Conservation (phyloP, 768 basidiomycete species). For the Sistotremastrum suecicum region DNA sequence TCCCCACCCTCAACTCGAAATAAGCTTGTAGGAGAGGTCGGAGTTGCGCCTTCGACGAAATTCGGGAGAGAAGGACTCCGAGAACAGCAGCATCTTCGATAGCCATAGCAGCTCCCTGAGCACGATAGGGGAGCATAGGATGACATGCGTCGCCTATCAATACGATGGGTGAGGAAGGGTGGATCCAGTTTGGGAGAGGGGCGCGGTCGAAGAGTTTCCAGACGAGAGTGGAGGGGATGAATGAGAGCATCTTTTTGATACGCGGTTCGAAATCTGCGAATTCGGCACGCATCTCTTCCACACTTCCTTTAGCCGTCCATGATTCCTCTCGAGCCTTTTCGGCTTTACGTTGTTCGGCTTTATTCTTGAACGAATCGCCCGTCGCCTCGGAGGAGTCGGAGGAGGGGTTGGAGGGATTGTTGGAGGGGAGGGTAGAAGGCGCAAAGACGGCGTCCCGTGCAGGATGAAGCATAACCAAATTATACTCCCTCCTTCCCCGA, state of each 20-base stretch:
- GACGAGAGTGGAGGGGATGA: slow-evolving; percentile 31
- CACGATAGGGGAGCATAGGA: slow-evolving; percentile 43
- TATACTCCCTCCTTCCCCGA: slow-evolving; percentile 23
- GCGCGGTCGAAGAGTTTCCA: slow-evolving; percentile 35
- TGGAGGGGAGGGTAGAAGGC: neutral
- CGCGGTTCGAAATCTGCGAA: slow-evolving; percentile 36
- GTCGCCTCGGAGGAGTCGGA: neutral
- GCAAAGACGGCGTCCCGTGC: neutral
- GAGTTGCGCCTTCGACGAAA: slow-evolving; percentile 30
- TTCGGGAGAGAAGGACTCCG: slow-evolving; percentile 35
- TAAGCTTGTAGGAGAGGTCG: slow-evolving; percentile 34
- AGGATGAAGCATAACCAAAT: slow-evolving; percentile 21
- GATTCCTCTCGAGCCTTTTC: slow-evolving; percentile 17
- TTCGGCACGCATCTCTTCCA: slow-evolving; percentile 31
- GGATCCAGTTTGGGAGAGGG: slow-evolving; percentile 36
- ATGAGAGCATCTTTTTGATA: slow-evolving; percentile 28
- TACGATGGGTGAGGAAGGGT: slow-evolving; percentile 26
- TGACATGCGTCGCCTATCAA: slow-evolving; percentile 44
- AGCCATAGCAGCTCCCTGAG: slow-evolving; percentile 39
- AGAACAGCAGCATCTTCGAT: slow-evolving; percentile 33
- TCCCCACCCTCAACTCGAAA: slow-evolving; percentile 32
- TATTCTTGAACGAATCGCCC: too few relatives aligned
- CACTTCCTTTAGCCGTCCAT: slow-evolving; percentile 28
- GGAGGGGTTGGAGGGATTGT: slow-evolving; percentile 4
- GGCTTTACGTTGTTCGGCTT: slow-evolving; percentile 1